phyloP scores from a whole-genome alignment of 305 asterid genomes.

The Rubia balearica region DNA sequence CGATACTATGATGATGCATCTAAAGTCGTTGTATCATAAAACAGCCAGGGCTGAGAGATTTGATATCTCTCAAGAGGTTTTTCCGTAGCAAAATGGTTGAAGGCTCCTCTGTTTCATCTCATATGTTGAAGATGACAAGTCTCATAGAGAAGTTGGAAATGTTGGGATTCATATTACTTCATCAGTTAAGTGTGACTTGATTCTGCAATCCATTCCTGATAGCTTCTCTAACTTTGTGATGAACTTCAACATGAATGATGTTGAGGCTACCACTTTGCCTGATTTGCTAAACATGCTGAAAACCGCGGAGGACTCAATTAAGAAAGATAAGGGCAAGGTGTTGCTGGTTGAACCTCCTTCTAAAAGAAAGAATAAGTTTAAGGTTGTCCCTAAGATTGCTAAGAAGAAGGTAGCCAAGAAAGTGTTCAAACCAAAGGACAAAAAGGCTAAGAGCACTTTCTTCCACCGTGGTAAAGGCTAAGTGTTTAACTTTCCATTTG shows the following conservation, averaged over 20 bases:
- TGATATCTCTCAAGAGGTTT: background rate
- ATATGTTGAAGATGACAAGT: background rate
- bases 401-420: background rate
- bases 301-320: background rate
- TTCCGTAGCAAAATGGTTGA: background rate
- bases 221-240: constrained; percentile 2
- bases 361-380: background rate
- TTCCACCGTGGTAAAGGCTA: background rate
- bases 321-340: background rate
- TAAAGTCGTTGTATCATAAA: too few relatives aligned
- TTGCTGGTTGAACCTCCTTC: background rate
- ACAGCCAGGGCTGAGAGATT: too few relatives aligned
- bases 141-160: background rate
- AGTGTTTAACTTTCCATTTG: too few relatives aligned
- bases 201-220: background rate
- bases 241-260: constrained; percentile 9
- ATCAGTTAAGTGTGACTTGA: background rate
- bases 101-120: background rate
- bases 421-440: background rate
- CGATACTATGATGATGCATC: too few relatives aligned
- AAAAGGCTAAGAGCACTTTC: background rate
- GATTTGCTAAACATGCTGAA: constrained; percentile 1
- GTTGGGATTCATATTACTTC: background rate
- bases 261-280: background rate
- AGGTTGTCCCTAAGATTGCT: background rate